Evolutionary conservation across 1,284 basidiomycete species (phyloP), one percentile per base, ranked within the genome.

Genomic region (Irpex rosettiformis): DNA sequence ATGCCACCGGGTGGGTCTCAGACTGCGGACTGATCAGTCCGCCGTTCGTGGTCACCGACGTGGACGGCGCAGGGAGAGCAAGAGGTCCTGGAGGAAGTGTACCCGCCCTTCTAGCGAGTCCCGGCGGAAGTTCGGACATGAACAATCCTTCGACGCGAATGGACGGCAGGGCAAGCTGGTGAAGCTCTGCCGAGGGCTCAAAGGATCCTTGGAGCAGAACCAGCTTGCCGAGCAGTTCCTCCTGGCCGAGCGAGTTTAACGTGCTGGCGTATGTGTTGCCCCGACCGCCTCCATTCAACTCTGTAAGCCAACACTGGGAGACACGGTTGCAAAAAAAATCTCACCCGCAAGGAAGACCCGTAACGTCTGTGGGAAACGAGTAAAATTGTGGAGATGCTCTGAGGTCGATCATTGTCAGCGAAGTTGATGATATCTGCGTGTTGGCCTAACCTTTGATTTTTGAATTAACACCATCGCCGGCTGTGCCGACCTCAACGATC

Each of bases 371-470:
- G 86, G 82, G 66, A 93, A 86, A 59, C 81, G 79, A 49, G 82
- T 77, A 69, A 85, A 92, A n/a, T 89, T 86, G 70, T 86, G 80
- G 40, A 93, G 72, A 68, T 89, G 85, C 70, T 91, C 91, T 92
- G 65, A 22, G 27, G 21, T 22, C 13, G 40, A 43, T 57, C 52
- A 54, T 43, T 42, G 52, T 61, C 33, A 37, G n/a, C n/a, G 49
- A 43, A 18, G 48, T 51, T 51, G 40, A 13, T 28, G 30, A 3
- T 30, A 43, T 53, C n/a, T n/a, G n/a, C n/a, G n/a, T n/a, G n/a
- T 13, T 27, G 29, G 33, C 60, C 71, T 29, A 48, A 89, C 91
- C 89, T 77, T 82, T 83, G 61, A 94, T 88, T 73, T 94, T 94
- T 25, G 77, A 75, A 66, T 87, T 85, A 5, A 81, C 77, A 5